Percentiles rank a stretch among this genome's conserved stretches.
Conservation (phyloP, 306 rosid species). For the Chamaecrista fasciculata region DNA sequence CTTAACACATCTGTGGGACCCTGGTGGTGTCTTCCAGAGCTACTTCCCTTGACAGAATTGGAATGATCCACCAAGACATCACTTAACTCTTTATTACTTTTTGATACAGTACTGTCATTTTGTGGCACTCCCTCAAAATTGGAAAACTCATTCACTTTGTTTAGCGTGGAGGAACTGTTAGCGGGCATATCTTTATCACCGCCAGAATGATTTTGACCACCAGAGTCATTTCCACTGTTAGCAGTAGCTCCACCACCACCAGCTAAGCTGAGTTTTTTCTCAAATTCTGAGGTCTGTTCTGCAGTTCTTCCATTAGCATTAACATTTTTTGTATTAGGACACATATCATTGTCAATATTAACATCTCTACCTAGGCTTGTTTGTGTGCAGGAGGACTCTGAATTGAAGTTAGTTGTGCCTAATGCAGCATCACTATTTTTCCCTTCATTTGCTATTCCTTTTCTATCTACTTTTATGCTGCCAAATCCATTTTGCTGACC, state of each 20-base stretch:
- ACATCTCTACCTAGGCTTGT: conserved; percentile 84
- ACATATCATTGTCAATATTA: conserved; percentile 66
- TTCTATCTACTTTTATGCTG: conserved; percentile 52
- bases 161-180: conserved; percentile 44
- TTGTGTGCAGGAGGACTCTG: conserved; percentile 58
- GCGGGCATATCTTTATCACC: conserved; percentile 38
- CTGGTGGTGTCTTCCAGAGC: conserved; percentile 31
- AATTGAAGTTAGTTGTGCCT: conserved; percentile 56
- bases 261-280: conserved; percentile 34
- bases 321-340: conserved; percentile 44
- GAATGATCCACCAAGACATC: conserved; percentile 40
- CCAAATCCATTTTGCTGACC: conserved; percentile 63
- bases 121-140: conserved; percentile 44
- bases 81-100: conserved; percentile 46
- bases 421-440: conserved; percentile 53
- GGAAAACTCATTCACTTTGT: conserved; percentile 40
- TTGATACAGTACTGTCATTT: conserved; percentile 40
- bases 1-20: conserved; percentile 39
- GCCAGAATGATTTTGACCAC: conserved; percentile 44
- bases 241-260: conserved; percentile 42
- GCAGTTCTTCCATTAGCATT: conserved; percentile 49
- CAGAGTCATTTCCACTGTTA: conserved; percentile 39
- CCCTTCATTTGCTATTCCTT: conserved; percentile 51
- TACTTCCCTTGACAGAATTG: conserved; percentile 41
- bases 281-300: conserved; percentile 51